These are phyloP conservation scores for Hymenoscyphus scutula DNA, from an alignment of 2,329 filamentous ascomycete species.

Conservation along the genomic window DNA sequence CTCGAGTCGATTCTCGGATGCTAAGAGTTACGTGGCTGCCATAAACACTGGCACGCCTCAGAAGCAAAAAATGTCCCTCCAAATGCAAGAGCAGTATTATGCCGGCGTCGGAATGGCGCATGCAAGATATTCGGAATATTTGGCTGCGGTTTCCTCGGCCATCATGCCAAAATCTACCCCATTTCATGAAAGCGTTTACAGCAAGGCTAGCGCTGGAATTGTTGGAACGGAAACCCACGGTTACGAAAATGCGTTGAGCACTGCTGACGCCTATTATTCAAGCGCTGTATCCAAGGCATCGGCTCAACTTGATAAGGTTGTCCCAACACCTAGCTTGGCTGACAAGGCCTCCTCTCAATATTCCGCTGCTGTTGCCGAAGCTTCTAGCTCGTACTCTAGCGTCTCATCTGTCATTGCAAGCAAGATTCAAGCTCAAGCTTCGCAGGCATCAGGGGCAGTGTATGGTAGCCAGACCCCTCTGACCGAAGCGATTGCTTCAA, in stretches of 20 bases:
- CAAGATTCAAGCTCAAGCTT: conserved; percentile 40
- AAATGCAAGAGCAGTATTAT: conserved; percentile 67
- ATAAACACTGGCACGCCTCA: conserved; percentile 48
- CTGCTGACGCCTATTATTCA: conserved; percentile 24
- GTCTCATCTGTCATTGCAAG: conserved; percentile 54
- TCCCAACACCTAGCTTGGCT: conserved; percentile 40
- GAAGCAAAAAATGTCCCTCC: conserved; percentile 55
- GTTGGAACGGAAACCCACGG: conserved; percentile 27
- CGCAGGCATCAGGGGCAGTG: conserved; percentile 24
- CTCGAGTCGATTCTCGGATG: conserved; percentile 67
- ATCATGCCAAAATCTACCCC: conserved; percentile 61
- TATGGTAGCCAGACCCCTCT: conserved; percentile 46
- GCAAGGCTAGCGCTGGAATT: conserved; percentile 25
- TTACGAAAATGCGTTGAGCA: conserved; percentile 27
- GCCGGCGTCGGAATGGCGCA: conserved; percentile 76
- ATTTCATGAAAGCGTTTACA: conserved; percentile 37
- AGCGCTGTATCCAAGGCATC: conserved; percentile 40
- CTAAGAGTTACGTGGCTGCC: conserved; percentile 64
- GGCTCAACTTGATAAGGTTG: conserved; percentile 40
- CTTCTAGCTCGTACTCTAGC: conserved; percentile 48
- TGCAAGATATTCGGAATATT: conserved; percentile 72
- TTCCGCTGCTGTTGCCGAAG: conserved; percentile 42
- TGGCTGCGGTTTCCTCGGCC: conserved; percentile 68
- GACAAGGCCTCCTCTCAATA: conserved; percentile 46
- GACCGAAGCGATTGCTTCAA: conserved; percentile 51